These are phyloP conservation scores for Candida ulmi DNA, from an alignment of 805 yeast species.

Conservation along the genomic window DNA sequence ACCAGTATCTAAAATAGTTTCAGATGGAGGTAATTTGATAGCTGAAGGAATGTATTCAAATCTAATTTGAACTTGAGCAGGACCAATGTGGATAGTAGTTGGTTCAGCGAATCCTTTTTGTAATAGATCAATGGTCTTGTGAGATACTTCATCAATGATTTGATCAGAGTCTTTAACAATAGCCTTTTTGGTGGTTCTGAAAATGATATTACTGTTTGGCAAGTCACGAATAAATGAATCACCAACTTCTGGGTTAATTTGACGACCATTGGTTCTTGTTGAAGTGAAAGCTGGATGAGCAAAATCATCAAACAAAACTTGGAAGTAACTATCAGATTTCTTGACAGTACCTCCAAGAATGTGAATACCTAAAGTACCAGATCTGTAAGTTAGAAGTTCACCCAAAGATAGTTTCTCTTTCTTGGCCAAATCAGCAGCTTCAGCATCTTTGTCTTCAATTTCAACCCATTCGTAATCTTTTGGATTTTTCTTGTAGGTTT, in stretches of 20 bases:
- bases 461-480: constrained; percentile 60
- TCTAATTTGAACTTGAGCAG: constrained; percentile 38
- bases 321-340: constrained; percentile 46
- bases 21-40: constrained; percentile 47
- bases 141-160: constrained; percentile 43
- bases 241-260: constrained; percentile 42
- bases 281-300: constrained; percentile 53
- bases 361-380: constrained; percentile 59
- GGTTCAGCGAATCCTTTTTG: constrained; percentile 43
- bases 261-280: constrained; percentile 40
- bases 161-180: constrained; percentile 43
- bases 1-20: constrained; percentile 68
- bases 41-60: constrained; percentile 59
- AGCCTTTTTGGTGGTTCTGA: constrained; percentile 52
- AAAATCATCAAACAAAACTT: constrained; percentile 60
- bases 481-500: constrained; percentile 51
- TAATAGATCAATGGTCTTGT: constrained; percentile 50
- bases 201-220: constrained; percentile 47
- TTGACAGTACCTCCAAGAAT: constrained; percentile 43
- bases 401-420: constrained; percentile 46
- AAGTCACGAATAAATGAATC: constrained; percentile 68
- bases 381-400: constrained; percentile 46
- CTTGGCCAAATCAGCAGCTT: constrained; percentile 24
- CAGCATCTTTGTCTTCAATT: constrained; percentile 35
- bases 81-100: constrained; percentile 36